These are phyloP conservation scores for Fraxinus cuspidata DNA, from an alignment of 257 asterid species.

Conservation along the genomic window DNA sequence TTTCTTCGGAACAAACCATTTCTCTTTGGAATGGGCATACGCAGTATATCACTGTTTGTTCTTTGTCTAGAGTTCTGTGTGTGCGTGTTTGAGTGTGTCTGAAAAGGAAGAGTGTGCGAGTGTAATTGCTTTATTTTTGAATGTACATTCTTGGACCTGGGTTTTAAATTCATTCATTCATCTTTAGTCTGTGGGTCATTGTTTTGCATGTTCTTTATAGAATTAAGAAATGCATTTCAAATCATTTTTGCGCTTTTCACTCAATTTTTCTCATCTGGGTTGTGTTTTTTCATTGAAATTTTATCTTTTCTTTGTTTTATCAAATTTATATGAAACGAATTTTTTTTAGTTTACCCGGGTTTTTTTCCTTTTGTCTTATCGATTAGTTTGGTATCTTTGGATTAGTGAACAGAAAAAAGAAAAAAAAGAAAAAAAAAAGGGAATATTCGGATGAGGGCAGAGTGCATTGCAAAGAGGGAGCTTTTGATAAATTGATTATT, in stretches of 20 bases:
- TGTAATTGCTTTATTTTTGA: constrained; percentile 9
- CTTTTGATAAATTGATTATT: constrained; percentile 33
- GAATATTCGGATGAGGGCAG: constrained; percentile 41
- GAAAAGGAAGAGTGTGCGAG: constrained; percentile 5
- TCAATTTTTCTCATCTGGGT: constrained; percentile 32
- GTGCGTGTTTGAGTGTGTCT: constrained; percentile 5
- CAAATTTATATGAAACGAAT: constrained; percentile 24
- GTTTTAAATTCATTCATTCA: constrained; percentile 12
- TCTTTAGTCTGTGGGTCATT: constrained; percentile 22
- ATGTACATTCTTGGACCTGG: constrained; percentile 16
- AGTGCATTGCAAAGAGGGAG: constrained; percentile 28
- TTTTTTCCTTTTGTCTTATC: constrained; percentile 35
- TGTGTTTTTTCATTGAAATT: constrained; percentile 30
- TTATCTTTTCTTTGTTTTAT: constrained; percentile 25
- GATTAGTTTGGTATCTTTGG: constrained; percentile 49
- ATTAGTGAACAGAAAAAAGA: constrained; percentile 25
- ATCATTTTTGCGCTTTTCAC: background rate
- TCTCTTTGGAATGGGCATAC: constrained; percentile 29
- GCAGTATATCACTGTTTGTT: background rate
- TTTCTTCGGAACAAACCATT: constrained; percentile 25
- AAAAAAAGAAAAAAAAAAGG: constrained; percentile 18
- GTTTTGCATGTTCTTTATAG: constrained; percentile 30
- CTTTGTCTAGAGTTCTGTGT: constrained; percentile 6
- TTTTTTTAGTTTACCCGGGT: constrained; percentile 3
- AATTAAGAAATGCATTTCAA: constrained; percentile 28